These are phyloP conservation scores for Lodderomyces orthopsilosis DNA, from an alignment of 1,139 yeast genomes.

Conservation along the genomic window DNA sequence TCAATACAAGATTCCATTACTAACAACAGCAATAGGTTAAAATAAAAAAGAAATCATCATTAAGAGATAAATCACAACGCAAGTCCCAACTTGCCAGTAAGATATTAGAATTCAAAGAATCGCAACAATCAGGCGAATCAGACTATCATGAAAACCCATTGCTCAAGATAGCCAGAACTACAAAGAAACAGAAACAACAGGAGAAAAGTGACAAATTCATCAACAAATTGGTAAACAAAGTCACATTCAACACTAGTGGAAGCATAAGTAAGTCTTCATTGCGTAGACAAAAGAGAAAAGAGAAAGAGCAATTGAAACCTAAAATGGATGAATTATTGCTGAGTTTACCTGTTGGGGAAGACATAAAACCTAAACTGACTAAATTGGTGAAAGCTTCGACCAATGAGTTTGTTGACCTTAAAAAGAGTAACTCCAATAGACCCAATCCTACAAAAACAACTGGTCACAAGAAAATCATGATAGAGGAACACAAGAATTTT, in stretches of 20 bases:
- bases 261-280: constrained; percentile 62
- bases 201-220: constrained; percentile 31
- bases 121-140: constrained; percentile 18
- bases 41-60: constrained; percentile 36
- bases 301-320: constrained; percentile 61
- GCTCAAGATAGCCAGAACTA: constrained; percentile 50
- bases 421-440: constrained; percentile 38
- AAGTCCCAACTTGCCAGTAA: constrained; percentile 21
- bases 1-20: no score
- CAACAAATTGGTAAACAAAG: constrained; percentile 26
- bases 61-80: constrained; percentile 34
- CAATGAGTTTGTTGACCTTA: constrained; percentile 17
- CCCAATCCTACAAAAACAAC: constrained; percentile 59
- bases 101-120: constrained; percentile 27
- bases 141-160: constrained; percentile 47
- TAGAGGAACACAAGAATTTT: constrained; percentile 55
- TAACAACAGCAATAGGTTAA: constrained; percentile 20
- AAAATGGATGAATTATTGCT: constrained; percentile 60
- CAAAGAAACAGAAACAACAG: constrained; percentile 54
- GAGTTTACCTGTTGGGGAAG: constrained; percentile 36
- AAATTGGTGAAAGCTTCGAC: constrained; percentile 6
- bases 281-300: constrained; percentile 64
- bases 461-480: constrained; percentile 55
- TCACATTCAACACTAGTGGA: constrained; percentile 32
- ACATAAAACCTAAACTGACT: background rate